A percentile compares a stretch with the other conserved stretches of the same genome.
Conservation (phyloP, 495 filamentous ascomycete species). For the Terfezia claveryi region DNA sequence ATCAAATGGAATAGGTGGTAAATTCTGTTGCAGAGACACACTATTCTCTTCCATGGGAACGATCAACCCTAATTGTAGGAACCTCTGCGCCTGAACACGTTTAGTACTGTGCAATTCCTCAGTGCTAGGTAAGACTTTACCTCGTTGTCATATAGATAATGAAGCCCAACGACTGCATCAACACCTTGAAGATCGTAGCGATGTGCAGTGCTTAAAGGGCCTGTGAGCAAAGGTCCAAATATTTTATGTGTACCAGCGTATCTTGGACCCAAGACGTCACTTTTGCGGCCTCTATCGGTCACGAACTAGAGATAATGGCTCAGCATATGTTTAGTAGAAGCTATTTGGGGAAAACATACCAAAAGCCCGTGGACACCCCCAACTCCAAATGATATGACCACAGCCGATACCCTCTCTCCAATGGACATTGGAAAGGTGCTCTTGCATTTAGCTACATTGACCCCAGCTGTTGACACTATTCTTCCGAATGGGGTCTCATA, state of each 20-base stretch:
- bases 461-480: slow-evolving; percentile 4
- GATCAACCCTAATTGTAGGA: slow-evolving; percentile 17
- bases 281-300: slow-evolving; percentile 7
- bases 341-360: slow-evolving; percentile 2
- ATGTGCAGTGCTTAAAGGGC: neutral
- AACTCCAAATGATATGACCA: slow-evolving; percentile 16
- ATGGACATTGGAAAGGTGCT: slow-evolving; percentile 5
- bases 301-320: slow-evolving; percentile 12
- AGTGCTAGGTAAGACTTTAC: neutral
- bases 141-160: slow-evolving; percentile 19
- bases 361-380: slow-evolving; percentile 16
- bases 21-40: neutral
- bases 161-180: slow-evolving; percentile 11
- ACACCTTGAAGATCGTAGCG: slow-evolving; percentile 8
- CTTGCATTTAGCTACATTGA: slow-evolving; percentile 3
- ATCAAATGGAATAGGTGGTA: slow-evolving; percentile 12
- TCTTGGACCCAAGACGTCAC: slow-evolving; percentile 15
- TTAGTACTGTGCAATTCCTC: neutral
- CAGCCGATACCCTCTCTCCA: slow-evolving; percentile 9
- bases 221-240: slow-evolving; percentile 9
- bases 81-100: slow-evolving; percentile 7
- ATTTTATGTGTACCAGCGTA: slow-evolving; percentile 18
- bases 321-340: neutral
- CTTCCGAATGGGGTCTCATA: slow-evolving; percentile 8
- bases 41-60: slow-evolving; percentile 3